Conservation (phyloP, 148 eudicot genomes). For the Chenopodium suecicum region DNA sequence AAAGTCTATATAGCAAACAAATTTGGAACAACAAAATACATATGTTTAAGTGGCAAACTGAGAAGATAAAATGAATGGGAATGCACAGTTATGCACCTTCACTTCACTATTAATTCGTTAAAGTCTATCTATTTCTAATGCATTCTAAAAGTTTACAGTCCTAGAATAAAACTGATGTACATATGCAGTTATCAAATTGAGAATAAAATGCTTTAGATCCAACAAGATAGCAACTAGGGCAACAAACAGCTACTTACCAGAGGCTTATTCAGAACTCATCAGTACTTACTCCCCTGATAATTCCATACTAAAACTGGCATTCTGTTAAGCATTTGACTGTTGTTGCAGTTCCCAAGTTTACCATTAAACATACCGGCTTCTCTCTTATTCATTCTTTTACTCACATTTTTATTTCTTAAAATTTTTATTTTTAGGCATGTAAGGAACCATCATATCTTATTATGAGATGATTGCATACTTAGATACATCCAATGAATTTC, state of each 20-base stretch:
- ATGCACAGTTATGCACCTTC: background rate
- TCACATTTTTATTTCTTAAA: background rate
- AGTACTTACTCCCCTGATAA: background rate
- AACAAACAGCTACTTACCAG: background rate
- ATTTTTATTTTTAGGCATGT: background rate
- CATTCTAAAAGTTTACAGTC: background rate
- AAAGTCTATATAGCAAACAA: background rate
- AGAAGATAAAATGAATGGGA: background rate
- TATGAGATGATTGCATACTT: slow-evolving; percentile 5
- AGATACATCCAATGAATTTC: background rate
- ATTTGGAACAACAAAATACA: background rate
- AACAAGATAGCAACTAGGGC: background rate
- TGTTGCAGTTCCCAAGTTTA: background rate
- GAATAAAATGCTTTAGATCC: background rate
- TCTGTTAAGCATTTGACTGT: background rate
- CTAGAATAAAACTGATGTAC: background rate
- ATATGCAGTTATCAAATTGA: background rate
- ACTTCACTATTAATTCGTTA: background rate
- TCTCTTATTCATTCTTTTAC: background rate
- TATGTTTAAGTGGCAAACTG: background rate
- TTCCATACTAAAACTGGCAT: background rate
- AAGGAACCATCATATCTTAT: background rate
- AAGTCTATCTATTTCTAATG: background rate
- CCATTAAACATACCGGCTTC: background rate
- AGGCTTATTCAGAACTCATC: background rate